A percentile compares a stretch with the other conserved stretches of the same genome.
Conservation (phyloP, 2,329 filamentous ascomycete species). For the Ophioceras dolichostomum region DNA sequence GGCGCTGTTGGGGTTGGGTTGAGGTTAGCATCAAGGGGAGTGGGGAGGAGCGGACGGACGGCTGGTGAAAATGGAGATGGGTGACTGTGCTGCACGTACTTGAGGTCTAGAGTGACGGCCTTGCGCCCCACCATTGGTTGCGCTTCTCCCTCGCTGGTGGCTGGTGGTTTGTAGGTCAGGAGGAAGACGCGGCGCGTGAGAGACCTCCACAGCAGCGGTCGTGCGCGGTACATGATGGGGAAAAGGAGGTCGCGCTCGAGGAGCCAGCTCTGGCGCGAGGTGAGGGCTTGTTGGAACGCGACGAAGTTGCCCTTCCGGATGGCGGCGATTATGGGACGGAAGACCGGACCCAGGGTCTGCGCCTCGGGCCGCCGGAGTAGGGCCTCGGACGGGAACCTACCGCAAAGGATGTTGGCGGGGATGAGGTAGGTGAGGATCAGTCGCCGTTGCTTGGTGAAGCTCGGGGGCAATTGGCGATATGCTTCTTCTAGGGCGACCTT, state of each 20-base stretch:
- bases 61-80: background rate
- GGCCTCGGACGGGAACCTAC: conserved; percentile 59
- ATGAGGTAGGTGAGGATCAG: conserved; percentile 77
- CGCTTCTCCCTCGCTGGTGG: conserved; percentile 14
- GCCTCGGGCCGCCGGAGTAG: conserved; percentile 64
- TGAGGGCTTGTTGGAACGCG: conserved; percentile 58
- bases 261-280: conserved; percentile 57
- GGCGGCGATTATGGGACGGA: conserved; percentile 59
- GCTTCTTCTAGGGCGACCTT: conserved; percentile 64
- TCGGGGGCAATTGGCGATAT: conserved; percentile 54
- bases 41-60: background rate
- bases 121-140: conserved; percentile 37
- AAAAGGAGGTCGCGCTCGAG: conserved; percentile 64
- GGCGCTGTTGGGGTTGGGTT: conserved; percentile 24
- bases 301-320: conserved; percentile 65
- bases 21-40: background rate
- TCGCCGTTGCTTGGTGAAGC: conserved; percentile 60
- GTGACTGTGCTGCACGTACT: conserved; percentile 1
- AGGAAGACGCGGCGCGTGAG: conserved; percentile 69
- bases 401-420: conserved; percentile 70
- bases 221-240: conserved; percentile 62
- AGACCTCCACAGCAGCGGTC: conserved; percentile 74
- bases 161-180: conserved; percentile 52
- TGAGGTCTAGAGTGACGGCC: conserved; percentile 63
- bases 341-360: conserved; percentile 49